Conservation (phyloP, 306 rosid species). For the Dalbergia cochinchinensis region DNA sequence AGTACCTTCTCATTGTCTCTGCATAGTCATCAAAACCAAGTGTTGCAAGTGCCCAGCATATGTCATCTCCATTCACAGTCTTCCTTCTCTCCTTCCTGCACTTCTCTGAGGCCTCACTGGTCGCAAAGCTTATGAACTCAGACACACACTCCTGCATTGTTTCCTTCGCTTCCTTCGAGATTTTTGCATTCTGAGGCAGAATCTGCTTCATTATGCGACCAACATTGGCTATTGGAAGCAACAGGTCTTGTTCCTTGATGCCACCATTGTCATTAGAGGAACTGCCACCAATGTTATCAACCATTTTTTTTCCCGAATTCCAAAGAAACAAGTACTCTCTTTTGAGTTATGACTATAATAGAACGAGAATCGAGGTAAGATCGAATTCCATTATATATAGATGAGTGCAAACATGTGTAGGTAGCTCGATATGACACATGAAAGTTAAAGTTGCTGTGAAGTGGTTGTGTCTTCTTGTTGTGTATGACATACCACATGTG, state of each 20-base stretch:
- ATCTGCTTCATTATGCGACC: slow-evolving; percentile 90
- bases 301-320: slow-evolving; percentile 22
- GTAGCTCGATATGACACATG: slow-evolving; percentile 8
- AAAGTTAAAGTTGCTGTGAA: slow-evolving; percentile 5
- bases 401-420: background rate
- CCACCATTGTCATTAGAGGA: slow-evolving; percentile 45
- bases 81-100: slow-evolving; percentile 88
- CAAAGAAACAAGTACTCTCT: background rate
- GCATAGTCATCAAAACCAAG: slow-evolving; percentile 90
- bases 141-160: slow-evolving; percentile 96
- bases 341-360: background rate
- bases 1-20: slow-evolving; percentile 71
- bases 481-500: slow-evolving; percentile 11
- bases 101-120: slow-evolving; percentile 88
- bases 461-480: slow-evolving; percentile 1
- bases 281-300: slow-evolving; percentile 46
- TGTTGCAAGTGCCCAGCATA: slow-evolving; percentile 77
- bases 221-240: slow-evolving; percentile 89
- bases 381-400: slow-evolving; percentile 38
- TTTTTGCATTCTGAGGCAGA: slow-evolving; percentile 77
- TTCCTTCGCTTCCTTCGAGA: slow-evolving; percentile 89
- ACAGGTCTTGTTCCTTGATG: slow-evolving; percentile 74
- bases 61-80: slow-evolving; percentile 87
- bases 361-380: slow-evolving; percentile 12
- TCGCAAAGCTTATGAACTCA: slow-evolving; percentile 86